A percentile compares a stretch with the other conserved stretches of the same genome.
These are phyloP conservation scores for Coffea canephora DNA, from an alignment of 257 asterid species.

Conservation along the genomic window DNA sequence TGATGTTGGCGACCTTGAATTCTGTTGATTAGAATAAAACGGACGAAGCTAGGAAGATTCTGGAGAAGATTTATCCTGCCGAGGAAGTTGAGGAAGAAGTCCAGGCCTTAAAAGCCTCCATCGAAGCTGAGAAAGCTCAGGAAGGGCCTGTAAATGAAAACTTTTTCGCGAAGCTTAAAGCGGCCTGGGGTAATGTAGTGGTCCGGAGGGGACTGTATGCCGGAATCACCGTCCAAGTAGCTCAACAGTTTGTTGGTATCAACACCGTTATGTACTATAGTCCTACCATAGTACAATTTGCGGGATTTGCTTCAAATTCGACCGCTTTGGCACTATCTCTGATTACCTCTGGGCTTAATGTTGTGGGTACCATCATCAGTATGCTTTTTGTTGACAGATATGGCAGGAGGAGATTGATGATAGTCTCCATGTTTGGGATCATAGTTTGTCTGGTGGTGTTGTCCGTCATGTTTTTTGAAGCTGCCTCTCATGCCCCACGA, in stretches of 20 bases:
- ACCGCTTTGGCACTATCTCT: slow-evolving; percentile 78
- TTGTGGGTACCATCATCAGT: slow-evolving; percentile 58
- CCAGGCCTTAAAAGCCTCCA: slow-evolving; percentile 53
- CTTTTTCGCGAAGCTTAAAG: slow-evolving; percentile 34
- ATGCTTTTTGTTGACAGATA: slow-evolving; percentile 64
- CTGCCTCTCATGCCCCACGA: slow-evolving; percentile 50
- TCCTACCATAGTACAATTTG: slow-evolving; percentile 74
- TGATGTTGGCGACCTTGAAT: no score
- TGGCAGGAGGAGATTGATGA: slow-evolving; percentile 71
- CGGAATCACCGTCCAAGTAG: slow-evolving; percentile 74
- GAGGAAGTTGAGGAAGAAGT: slow-evolving; percentile 66
- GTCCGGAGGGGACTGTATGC: slow-evolving; percentile 81
- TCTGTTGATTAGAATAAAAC: slow-evolving; percentile 40
- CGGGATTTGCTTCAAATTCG: slow-evolving; percentile 74
- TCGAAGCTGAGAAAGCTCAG: slow-evolving; percentile 63
- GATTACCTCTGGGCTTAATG: slow-evolving; percentile 71
- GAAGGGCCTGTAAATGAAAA: slow-evolving; percentile 30
- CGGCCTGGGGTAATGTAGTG: slow-evolving; percentile 44
- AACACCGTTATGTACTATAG: slow-evolving; percentile 92
- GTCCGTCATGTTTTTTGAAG: slow-evolving; percentile 45
- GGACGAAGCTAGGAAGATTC: slow-evolving; percentile 62
- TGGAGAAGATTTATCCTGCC: slow-evolving; percentile 68
- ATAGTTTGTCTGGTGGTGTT: slow-evolving; percentile 50
- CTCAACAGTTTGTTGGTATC: slow-evolving; percentile 81
- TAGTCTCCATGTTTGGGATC: slow-evolving; percentile 63